phyloP scores from a whole-genome alignment of 768 basidiomycete species.

The Mycena albidolilacea region DNA sequence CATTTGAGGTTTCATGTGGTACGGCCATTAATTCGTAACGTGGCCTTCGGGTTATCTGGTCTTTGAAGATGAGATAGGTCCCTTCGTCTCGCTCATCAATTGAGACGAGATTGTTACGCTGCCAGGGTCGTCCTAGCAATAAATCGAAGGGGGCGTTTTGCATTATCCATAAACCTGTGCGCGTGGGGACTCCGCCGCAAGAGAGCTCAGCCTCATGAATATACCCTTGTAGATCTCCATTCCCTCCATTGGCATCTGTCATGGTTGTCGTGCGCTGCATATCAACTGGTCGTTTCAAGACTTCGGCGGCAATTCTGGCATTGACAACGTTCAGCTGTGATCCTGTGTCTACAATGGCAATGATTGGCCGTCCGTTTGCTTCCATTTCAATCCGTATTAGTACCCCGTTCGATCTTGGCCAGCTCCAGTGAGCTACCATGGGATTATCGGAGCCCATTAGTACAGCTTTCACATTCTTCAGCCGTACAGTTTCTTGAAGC shows the following conservation, averaged over 20 bases:
- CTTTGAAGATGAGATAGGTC: neutral
- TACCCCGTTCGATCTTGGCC: neutral
- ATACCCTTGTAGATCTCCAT: conserved; percentile 40
- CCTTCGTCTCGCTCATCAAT: conserved; percentile 1
- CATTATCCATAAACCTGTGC: conserved; percentile 43
- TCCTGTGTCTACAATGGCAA: neutral
- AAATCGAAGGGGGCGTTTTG: neutral
- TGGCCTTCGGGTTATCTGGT: neutral
- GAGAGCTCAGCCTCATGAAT: conserved; percentile 39
- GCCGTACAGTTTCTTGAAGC: neutral
- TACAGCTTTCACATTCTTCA: neutral
- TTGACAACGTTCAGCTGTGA: neutral
- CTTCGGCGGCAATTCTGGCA: neutral
- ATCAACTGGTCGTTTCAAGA: conserved; percentile 36
- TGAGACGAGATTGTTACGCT: neutral
- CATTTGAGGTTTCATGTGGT: neutral
- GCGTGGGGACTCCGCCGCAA: conserved; percentile 41
- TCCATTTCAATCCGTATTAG: neutral
- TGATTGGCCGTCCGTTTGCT: neutral
- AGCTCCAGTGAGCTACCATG: neutral
- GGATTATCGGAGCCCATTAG: neutral
- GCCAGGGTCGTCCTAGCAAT: neutral
- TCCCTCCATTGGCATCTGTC: conserved; percentile 49
- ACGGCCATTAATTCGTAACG: neutral
- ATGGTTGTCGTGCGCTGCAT: conserved; percentile 27